Evolutionary conservation across 768 basidiomycete genomes (phyloP), one percentile per base, ranked within the genome.

Genomic region (Boletellus ananas): DNA sequence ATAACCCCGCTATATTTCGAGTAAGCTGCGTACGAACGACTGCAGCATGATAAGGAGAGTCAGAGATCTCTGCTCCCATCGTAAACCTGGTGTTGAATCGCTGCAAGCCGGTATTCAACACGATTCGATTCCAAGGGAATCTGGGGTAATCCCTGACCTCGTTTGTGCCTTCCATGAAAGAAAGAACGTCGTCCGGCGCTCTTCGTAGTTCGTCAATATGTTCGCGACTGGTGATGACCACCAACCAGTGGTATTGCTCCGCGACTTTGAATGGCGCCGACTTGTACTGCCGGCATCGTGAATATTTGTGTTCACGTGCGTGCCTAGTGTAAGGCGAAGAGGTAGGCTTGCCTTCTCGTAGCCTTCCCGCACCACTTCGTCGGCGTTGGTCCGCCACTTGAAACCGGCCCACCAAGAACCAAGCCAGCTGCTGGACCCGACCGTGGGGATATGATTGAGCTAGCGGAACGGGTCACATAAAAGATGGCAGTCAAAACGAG

Each of bases 121-220:
- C 4, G 16, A 25, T 11, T n/a, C 5, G 6, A n/a, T 33, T 6
- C 29, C 14, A 40, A 11, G 6, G 10, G 29, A 14, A 18, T n/a
- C n/a, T n/a, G 23, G 14, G 6, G 25, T 27, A 8, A 31, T 31
- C 10, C 27, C 42, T 27, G n/a, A 43, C 42, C 17, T 43, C 29
- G 9, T 33, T 6, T 33, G 13, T 45, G 0, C 68, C 68, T 31
- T 63, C 67, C 0, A 18, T 5, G 16, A 69, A 55, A 2, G 75
- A 76, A 14, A 80, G 50, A 16, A 60, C 54, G 17, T 70, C 67
- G 8, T 74, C 72, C 0, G 73, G 60, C 7, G 73, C 73, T 35
- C 60, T 73, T 1, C 65, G 55, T 3, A 79, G 25, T 35, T 79
- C 77, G 3, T 76, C 70, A 13, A 76, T 50, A 9, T 67, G 49